Percentiles rank a stretch among this genome's conserved stretches.
These are phyloP conservation scores for Coniella vitis DNA, from an alignment of 2,329 filamentous ascomycete species.

Conservation along the genomic window DNA sequence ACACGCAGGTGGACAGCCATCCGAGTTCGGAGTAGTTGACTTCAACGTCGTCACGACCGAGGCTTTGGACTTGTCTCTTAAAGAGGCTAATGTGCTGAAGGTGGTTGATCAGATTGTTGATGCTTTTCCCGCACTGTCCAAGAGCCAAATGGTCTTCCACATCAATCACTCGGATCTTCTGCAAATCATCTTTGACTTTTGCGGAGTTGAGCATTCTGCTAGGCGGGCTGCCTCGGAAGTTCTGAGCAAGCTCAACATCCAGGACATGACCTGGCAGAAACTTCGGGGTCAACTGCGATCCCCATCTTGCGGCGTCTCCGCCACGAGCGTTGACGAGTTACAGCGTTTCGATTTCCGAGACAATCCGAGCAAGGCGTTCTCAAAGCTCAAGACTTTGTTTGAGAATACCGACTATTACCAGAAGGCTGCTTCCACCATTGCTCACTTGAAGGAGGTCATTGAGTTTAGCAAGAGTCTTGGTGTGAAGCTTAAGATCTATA, in stretches of 20 bases:
- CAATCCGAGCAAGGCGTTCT: constrained; percentile 49
- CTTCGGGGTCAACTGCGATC: constrained; percentile 76
- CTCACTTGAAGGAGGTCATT: constrained; percentile 72
- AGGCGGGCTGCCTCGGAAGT: constrained; percentile 71
- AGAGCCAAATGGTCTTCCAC: constrained; percentile 76
- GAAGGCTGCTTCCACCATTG: constrained; percentile 67
- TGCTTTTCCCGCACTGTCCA: constrained; percentile 68
- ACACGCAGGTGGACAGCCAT: constrained; percentile 71
- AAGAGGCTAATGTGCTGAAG: constrained; percentile 90
- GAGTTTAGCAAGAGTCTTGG: constrained; percentile 70
- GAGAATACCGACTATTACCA: constrained; percentile 63
- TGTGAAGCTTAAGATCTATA: constrained; percentile 70
- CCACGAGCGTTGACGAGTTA: constrained; percentile 85
- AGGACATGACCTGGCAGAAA: constrained; percentile 73
- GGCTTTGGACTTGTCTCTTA: constrained; percentile 73
- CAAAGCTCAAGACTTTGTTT: constrained; percentile 52
- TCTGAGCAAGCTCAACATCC: constrained; percentile 80
- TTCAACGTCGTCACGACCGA: constrained; percentile 91
- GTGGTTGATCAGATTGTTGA: constrained; percentile 86
- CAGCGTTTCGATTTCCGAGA: constrained; percentile 84
- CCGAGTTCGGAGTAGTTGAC: constrained; percentile 80
- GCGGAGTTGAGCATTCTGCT: constrained; percentile 64
- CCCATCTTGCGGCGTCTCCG: constrained; percentile 73
- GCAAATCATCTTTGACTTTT: constrained; percentile 84
- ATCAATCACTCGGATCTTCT: constrained; percentile 84